Base-by-base conservation (phyloP, 345 rosid genomes). In the Limnanthes douglasii region DNA sequence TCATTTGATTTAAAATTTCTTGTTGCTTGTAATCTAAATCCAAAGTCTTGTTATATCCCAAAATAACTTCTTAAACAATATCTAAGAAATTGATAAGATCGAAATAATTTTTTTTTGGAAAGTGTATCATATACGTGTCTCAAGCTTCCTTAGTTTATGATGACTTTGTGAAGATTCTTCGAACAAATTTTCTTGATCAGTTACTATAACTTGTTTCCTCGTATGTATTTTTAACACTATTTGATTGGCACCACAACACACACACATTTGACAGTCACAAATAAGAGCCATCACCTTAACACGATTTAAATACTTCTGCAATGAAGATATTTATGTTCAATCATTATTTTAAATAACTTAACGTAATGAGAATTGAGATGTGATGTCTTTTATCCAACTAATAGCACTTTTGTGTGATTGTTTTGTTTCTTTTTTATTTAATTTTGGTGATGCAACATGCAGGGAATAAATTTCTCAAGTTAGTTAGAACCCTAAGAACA, bases 401-500 rank as follows among this genome's bases (percentile, higher is more conserved):
- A 16, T 23, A 4, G 33, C 10, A 20, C 3, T 39, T 22, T 2
- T 11, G 42, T 50, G 28, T 42, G 36, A 27, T 11, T 15, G 38
- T 16, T 34, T 39, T 17, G 36, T 26, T 24, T 18, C 15, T 44
- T 44, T n/a, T n/a, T n/a, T n/a, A n/a, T 15, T 21, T 8, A 27
- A 11, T 24, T 15, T 37, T 34, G 33, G 22, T 45, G 27, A 18
- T 44, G 21, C 48, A 53, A 41, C 62, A 8, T 35, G 19, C 75
- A 85, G 99, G 43, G 99, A 92, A 65, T 96, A 92, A 63, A 96
- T 92, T 48, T 92, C 81, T 72, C 99, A 92, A 63, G 93, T 85
- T 35, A 94, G 99, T 17, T 85, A 94, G 99, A 92, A 65, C 57
- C 96, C 99, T 0, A 81, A 81, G 69, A 92, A 92, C 33, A 94